A percentile compares a stretch with the other conserved stretches of the same genome.
These are phyloP conservation scores for Aspergillus leporis DNA, from an alignment of 495 filamentous ascomycete genomes.

Conservation along the genomic window DNA sequence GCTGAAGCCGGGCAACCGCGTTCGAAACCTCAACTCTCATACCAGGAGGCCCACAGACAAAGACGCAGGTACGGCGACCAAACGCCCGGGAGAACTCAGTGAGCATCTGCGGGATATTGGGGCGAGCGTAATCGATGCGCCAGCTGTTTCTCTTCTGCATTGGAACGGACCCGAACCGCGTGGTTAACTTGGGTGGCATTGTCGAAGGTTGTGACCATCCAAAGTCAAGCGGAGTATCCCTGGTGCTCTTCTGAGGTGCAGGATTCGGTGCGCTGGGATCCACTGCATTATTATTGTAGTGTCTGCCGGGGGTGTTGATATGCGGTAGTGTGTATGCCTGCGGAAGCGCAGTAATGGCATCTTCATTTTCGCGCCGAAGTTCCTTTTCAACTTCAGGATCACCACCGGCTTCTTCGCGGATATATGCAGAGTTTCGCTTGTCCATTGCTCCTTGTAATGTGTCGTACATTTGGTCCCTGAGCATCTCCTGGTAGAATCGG, in stretches of 20 bases:
- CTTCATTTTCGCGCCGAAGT: constrained; percentile 81
- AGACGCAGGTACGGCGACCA: constrained; percentile 84
- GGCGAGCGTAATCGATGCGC: constrained; percentile 91
- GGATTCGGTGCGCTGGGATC: constrained; percentile 1
- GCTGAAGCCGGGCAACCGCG: constrained; percentile 80
- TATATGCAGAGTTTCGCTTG: constrained; percentile 78
- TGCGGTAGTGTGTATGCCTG: constrained; percentile 42
- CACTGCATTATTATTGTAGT: constrained; percentile 8
- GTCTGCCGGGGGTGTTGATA: constrained; percentile 21
- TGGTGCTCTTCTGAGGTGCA: constrained; percentile 9
- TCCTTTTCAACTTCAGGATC: constrained; percentile 75
- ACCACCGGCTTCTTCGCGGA: constrained; percentile 77
- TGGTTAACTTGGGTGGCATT: constrained; percentile 36
- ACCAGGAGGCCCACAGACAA: constrained; percentile 84
- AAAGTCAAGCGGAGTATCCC: constrained; percentile 33
- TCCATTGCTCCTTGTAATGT: constrained; percentile 72
- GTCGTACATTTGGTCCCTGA: constrained; percentile 82
- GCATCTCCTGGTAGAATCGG: constrained; percentile 60
- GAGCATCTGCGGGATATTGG: constrained; percentile 81
- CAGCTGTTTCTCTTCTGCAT: constrained; percentile 75
- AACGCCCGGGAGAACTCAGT: constrained; percentile 76
- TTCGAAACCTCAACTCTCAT: constrained; percentile 87
- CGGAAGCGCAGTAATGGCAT: constrained; percentile 80
- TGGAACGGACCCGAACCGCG: constrained; percentile 81
- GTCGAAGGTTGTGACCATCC: constrained; percentile 24